phyloP scores from a whole-genome alignment of 2,329 filamentous ascomycete species.

The Claviceps sorghi region DNA sequence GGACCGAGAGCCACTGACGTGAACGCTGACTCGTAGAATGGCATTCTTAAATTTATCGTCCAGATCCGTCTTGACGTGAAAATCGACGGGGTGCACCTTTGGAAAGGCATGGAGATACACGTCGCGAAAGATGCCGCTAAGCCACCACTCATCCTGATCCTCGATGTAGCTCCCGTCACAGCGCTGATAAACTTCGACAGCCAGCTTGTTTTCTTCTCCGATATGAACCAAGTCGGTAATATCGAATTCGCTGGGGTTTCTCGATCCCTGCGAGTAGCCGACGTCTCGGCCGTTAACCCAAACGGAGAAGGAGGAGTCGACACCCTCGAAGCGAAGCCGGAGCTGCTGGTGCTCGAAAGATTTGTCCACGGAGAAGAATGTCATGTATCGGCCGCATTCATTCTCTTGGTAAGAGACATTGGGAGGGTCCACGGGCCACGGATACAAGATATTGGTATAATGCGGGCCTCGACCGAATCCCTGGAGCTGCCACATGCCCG shows the following conservation, averaged over 20 bases:
- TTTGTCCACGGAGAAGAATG: constrained; percentile 36
- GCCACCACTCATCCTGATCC: constrained; percentile 57
- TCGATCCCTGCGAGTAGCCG: constrained; percentile 58
- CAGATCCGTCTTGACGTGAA: constrained; percentile 40
- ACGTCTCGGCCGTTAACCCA: constrained; percentile 55
- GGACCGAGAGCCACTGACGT: constrained; percentile 22
- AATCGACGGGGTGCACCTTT: constrained; percentile 36
- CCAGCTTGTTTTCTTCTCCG: constrained; percentile 37
- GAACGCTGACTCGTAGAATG: constrained; percentile 30
- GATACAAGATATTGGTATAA: constrained; percentile 56
- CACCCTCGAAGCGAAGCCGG: constrained; percentile 59
- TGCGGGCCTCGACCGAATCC: constrained; percentile 49
- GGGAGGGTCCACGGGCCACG: constrained; percentile 53
- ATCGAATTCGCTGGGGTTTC: constrained; percentile 62
- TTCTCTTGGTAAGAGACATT: constrained; percentile 50
- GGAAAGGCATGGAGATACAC: constrained; percentile 51
- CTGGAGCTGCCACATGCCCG: constrained; percentile 57
- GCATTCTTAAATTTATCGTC: constrained; percentile 40
- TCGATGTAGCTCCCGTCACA: constrained; percentile 61
- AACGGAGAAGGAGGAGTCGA: constrained; percentile 57
- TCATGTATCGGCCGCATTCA: constrained; percentile 49
- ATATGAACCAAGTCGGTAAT: constrained; percentile 37
- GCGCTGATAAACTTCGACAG: constrained; percentile 57
- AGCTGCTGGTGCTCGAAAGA: constrained; percentile 37
- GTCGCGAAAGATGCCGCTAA: constrained; percentile 54